Base-by-base conservation (phyloP, 2,329 filamentous ascomycete genomes). In the Penicillium sp. region DNA sequence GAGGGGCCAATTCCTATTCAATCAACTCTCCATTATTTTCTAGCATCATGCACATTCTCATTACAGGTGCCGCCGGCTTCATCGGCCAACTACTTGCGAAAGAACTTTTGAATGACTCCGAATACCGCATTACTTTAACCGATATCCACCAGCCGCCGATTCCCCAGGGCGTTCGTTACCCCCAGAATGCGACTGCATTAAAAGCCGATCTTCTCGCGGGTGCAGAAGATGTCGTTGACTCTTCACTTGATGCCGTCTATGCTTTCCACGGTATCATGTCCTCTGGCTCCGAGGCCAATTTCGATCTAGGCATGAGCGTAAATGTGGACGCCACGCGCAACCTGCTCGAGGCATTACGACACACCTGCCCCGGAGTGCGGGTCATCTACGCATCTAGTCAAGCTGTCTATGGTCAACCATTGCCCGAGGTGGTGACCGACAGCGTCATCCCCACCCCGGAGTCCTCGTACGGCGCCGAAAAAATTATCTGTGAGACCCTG, bases 241-340 rank as follows among this genome's bases (percentile, higher is more conserved):
- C 72, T 24, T 76, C 78, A 1, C 71, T 83, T 3, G 74, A 79
- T 53, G 79, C 80, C 43, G 75, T 81, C 52, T 86, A 84, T 70
- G 74, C 85, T 61, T 82, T 87, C 66, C 84, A 87, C 68, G 84
- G 84, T 56, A 85, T 86, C 74, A 86, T 87, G 84, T 86, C 83
- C 0, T 79, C 80, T 12, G 83, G 82, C 6, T 81, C 82, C 15
- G 84, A 86, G 69, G 80, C 81, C 39, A 78, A 85, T 69, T 83
- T 81, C 57, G 80, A 82, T 46, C 73, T 85, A 1, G 83, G 82
- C 2, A 74, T 85, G 55, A 74, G 72, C 38, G 83, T 86, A 47
- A 86, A 87, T 66, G 76, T 86, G 45, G 80, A 86, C 58, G 81
- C 80, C 38, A 81, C 83, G 12, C 77, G 81, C 23, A 70, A 72